Base-by-base conservation (phyloP, 768 basidiomycete genomes). In the Coprinopsis marcescibilis region DNA sequence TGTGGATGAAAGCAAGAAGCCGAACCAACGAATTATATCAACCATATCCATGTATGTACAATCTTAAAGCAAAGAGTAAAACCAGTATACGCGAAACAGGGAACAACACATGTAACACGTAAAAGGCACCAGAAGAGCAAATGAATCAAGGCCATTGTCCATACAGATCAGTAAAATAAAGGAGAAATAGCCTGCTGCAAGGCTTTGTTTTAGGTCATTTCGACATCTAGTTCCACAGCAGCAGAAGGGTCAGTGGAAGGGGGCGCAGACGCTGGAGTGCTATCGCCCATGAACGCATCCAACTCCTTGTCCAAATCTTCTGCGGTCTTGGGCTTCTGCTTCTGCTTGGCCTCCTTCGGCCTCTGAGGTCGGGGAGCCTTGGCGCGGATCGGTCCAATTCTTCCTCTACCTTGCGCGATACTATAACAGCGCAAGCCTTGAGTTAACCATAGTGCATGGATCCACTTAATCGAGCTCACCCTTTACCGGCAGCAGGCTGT, bases 241-340 rank as follows among this genome's bases (percentile, higher is more conserved):
- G 46, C 53, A 11, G 54, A 27, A 51, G 51, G n/a, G n/a, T n/a
- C 17, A 52, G 27, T 23, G 48, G 15, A 46, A 45, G 29, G 47
- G 30, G 3, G 41, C 46, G 43, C 41, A 5, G 37, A 26, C 14
- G 37, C 41, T 21, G 43, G 30, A 5, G 19, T 55, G 49, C 12
- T 52, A 33, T 84, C 84, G 6, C 76, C 79, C 88, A 90, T 88
- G 56, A 89, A 89, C 2, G 83, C 78, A 54, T 96, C 92, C 49
- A 96, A 62, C 65, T 96, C 92, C 61, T 77, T 82, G 62, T 96
- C 92, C 49, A 96, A 66, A 54, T 95, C 88, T 48, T 83, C 85
- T 6, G 79, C 86, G 1, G 86, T 86, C 65, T 88, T 81, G 3
- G 77, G 72, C 65, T 82, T 80, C 57, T 53, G 66, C 59, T 52